Conservation (phyloP, 768 basidiomycete species). For the Boletus vermiculosoides region DNA sequence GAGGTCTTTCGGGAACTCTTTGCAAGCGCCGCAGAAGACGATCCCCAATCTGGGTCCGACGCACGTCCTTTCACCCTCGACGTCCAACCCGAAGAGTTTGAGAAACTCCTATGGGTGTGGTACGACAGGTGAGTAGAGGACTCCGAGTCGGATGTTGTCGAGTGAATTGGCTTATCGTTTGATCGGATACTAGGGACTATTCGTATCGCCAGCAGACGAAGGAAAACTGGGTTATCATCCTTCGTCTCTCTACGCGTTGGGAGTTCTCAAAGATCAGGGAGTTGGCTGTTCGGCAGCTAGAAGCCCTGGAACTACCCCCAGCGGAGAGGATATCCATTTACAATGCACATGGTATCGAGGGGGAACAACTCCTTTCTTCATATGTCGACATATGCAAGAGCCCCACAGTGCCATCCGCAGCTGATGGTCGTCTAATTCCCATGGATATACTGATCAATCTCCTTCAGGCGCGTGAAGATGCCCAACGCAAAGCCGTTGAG, state of each 20-base stretch:
- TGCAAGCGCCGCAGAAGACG: constrained; percentile 27
- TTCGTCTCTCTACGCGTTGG: constrained; percentile 57
- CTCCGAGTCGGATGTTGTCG: neutral
- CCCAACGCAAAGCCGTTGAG: constrained; percentile 36
- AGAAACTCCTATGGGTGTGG: constrained; percentile 54
- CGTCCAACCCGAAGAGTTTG: constrained; percentile 44
- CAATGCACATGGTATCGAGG: constrained; percentile 50
- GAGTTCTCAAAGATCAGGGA: constrained; percentile 48
- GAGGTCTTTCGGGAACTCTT: constrained; percentile 40
- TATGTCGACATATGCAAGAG: constrained; percentile 57
- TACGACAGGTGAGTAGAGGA: constrained; percentile 47
- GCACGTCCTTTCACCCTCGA: constrained; percentile 44
- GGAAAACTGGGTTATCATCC: constrained; percentile 53
- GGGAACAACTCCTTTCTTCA: constrained; percentile 47
- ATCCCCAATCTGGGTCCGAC: constrained; percentile 36
- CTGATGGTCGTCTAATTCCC: constrained; percentile 55
- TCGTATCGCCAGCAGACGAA: constrained; percentile 49
- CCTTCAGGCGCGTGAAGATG: constrained; percentile 53
- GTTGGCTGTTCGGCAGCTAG: constrained; percentile 55
- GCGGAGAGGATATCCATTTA: constrained; percentile 59
- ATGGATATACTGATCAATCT: constrained; percentile 54
- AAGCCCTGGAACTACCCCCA: constrained; percentile 43
- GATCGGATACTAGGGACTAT: constrained; percentile 45
- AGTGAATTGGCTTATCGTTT: neutral
- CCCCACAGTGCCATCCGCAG: constrained; percentile 45